Evolutionary conservation across 148 eudicot genomes (phyloP).

Genomic region (Gaultheria prostrata): DNA sequence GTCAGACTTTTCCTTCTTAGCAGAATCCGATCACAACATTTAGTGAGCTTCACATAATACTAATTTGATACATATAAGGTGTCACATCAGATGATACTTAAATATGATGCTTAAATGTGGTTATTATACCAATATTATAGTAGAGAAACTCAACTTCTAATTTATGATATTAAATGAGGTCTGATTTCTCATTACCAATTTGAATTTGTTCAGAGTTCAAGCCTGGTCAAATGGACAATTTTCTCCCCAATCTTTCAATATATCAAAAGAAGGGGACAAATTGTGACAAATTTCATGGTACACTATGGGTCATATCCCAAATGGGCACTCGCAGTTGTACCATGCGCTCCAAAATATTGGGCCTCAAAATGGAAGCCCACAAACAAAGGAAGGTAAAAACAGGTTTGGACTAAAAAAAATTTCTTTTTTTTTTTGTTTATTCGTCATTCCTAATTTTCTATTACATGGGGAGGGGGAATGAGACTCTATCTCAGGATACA

Average conservation of each 20-base stretch:
- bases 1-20: background rate
- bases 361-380: background rate
- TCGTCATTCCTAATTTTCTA: no score
- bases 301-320: background rate
- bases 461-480: no score
- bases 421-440: no score
- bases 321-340: background rate
- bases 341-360: background rate
- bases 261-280: background rate
- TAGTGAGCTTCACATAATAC: background rate
- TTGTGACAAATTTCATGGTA: background rate
- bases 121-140: background rate
- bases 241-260: background rate
- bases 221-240: background rate
- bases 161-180: background rate
- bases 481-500: no score
- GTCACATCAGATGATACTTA: background rate
- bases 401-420: background rate
- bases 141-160: background rate
- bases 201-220: background rate
- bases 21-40: no score
- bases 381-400: background rate
- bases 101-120: background rate
- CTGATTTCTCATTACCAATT: background rate
- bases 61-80: background rate